These are phyloP conservation scores for Aureobasidium uvarum DNA, from an alignment of 2,329 filamentous ascomycete genomes.

Conservation along the genomic window DNA sequence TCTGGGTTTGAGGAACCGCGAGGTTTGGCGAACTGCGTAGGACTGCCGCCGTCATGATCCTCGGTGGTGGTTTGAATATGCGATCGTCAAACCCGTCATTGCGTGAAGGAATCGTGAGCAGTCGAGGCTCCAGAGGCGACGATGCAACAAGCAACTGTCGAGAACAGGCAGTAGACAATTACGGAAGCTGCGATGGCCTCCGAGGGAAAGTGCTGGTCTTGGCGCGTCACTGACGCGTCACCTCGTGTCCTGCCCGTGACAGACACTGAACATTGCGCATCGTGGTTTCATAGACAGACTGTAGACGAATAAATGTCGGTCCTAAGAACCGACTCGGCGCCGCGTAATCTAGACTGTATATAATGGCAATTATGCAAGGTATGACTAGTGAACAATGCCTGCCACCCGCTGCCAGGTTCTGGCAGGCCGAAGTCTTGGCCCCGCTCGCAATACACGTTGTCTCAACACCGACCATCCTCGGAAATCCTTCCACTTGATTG, in stretches of 20 bases:
- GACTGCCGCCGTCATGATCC: slow-evolving; percentile 38
- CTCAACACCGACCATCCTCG: slow-evolving; percentile 17
- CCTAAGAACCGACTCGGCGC: not conserved
- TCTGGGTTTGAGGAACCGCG: slow-evolving; percentile 53
- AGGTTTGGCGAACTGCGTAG: slow-evolving; percentile 40
- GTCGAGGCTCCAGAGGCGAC: not conserved
- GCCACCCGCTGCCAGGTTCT: slow-evolving; percentile 21
- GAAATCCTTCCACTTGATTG: slow-evolving; percentile 1
- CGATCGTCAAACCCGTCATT: slow-evolving; percentile 8
- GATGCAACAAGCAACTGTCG: not conserved
- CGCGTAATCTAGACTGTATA: slow-evolving; percentile 1
- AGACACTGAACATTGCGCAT: not conserved
- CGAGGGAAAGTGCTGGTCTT: slow-evolving; percentile 19
- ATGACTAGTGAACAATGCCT: slow-evolving; percentile 30
- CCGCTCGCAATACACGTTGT: slow-evolving; percentile 24
- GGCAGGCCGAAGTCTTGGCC: slow-evolving; percentile 23
- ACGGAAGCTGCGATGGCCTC: slow-evolving; percentile 1
- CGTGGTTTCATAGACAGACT: not conserved
- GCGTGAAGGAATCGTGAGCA: not conserved
- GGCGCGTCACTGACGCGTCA: slow-evolving; percentile 14
- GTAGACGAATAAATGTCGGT: not conserved
- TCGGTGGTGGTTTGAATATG: not conserved
- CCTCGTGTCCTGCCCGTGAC: not conserved
- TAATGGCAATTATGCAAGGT: slow-evolving; percentile 7
- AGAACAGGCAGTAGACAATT: slow-evolving; percentile 15